Conservation (phyloP, 441 rosid genomes). For the Pelargonium cotyledonis region DNA sequence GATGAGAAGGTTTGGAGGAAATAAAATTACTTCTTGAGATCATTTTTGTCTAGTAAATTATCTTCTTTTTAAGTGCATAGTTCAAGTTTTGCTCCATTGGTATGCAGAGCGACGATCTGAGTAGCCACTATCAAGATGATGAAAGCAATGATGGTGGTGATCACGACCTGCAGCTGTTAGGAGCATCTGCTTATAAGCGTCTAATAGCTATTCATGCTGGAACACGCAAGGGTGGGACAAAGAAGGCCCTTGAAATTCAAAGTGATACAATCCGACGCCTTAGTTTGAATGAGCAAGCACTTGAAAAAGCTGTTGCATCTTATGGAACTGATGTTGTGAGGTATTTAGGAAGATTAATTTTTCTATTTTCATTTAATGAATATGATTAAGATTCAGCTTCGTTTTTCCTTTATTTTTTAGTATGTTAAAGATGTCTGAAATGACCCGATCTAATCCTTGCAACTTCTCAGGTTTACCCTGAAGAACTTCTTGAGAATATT, state of each 20-base stretch:
- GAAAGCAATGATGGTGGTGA: conserved; percentile 36
- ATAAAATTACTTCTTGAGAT: background rate
- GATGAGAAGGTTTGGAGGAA: conserved; percentile 41
- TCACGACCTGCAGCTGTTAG: conserved; percentile 37
- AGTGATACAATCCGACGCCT: conserved; percentile 31
- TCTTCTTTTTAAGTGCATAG: conserved; percentile 9
- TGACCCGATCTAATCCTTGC: background rate
- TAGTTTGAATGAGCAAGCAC: conserved; percentile 78
- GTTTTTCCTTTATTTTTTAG: background rate
- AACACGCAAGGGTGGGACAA: conserved; percentile 78
- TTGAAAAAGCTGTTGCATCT: conserved; percentile 57
- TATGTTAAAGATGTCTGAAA: background rate
- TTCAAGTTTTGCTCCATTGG: conserved; percentile 15
- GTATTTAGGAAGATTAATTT: conserved; percentile 26
- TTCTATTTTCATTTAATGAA: background rate
- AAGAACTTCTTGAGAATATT: conserved; percentile 70
- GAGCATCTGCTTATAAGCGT: conserved; percentile 50
- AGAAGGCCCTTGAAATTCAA: conserved; percentile 56
- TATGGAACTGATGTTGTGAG: conserved; percentile 66
- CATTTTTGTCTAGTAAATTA: background rate
- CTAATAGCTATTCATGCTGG: conserved; percentile 85
- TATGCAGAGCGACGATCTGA: conserved; percentile 32
- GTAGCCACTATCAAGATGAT: conserved; percentile 25
- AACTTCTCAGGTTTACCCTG: conserved; percentile 64
- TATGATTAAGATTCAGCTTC: background rate